These are phyloP conservation scores for Cordia subcordata DNA, from an alignment of 257 asterid species.

Conservation along the genomic window DNA sequence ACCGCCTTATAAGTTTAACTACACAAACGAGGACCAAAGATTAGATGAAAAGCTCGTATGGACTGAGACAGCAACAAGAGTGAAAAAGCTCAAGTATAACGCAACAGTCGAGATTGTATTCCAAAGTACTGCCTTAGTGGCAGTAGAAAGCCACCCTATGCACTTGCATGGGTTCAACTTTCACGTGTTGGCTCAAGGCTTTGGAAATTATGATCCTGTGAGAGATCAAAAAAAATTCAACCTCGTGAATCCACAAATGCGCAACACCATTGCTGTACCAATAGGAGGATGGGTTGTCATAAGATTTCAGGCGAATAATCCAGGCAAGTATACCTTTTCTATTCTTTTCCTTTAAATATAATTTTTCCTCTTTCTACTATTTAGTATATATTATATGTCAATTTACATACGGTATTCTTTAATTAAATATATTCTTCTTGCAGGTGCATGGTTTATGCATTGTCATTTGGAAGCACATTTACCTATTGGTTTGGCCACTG, in stretches of 20 bases:
- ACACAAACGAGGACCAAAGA: not conserved
- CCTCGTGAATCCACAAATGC: constrained; percentile 3
- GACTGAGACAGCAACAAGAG: not conserved
- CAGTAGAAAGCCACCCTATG: constrained; percentile 4
- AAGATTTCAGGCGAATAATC: constrained; percentile 5
- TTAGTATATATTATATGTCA: too few species aligned
- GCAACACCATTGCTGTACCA: constrained; percentile 4
- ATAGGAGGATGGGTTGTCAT: constrained; percentile 3
- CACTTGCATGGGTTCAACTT: constrained; percentile 12
- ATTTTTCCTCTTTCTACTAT: too few species aligned
- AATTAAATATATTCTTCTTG: too few species aligned
- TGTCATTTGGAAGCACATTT: too few species aligned
- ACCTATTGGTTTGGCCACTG: too few species aligned
- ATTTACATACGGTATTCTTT: too few species aligned
- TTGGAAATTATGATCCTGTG: not conserved
- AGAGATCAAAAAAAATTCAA: not conserved
- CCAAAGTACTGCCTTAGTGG: not conserved
- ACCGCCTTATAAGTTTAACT: not conserved
- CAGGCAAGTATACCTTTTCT: not conserved
- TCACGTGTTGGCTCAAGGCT: constrained; percentile 9
- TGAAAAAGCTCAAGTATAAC: constrained; percentile 1
- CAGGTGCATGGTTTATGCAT: too few species aligned
- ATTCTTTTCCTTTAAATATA: too few species aligned
- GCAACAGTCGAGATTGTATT: constrained; percentile 4
- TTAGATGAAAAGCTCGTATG: not conserved